Base-by-base conservation (phyloP, 2,329 filamentous ascomycete species). In the Talaromyces albobiverticillius region DNA sequence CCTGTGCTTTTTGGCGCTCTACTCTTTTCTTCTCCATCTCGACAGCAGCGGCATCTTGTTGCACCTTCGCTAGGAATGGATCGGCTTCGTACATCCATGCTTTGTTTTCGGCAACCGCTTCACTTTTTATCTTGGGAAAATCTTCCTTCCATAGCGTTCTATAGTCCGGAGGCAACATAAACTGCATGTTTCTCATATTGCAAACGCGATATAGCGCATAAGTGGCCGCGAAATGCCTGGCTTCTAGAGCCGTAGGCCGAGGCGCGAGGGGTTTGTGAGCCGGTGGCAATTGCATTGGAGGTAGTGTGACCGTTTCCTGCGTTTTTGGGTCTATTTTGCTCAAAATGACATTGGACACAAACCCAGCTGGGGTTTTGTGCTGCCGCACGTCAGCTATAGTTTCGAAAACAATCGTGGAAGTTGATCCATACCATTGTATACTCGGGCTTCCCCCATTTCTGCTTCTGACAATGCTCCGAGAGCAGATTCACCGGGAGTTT, bases 71-170 rank as follows among this genome's bases (percentile, higher is more conserved):
- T 56, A 86, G 82, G 74, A 99, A 99, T 0, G 94, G 94, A 65
- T 99, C 94, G 10, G 91, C 90, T 62, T 95, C 92, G 70, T 97
- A 99, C 82, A 95, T 86, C 88, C 92, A 96, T 0, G 77, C 87
- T 59, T 83, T 83, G 6, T 82, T 91, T 40, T 89, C 86, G 65
- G 86, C 88, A 46, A 90, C 77, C 63, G 96, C 93, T 61, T 85
- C 82, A 59, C 83, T 84, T 73, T 96, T 97, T 59, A 97, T 76
- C 3, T 84, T 82, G 58, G 88, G 83, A 61, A 99, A 96, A 55
- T 92, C 86, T 5, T 83, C 83, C 68, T 95, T 95, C 94, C 94
- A 99, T 40, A 96, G 76, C 60, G 89, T 84, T 66, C 87, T 88
- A 73, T 96, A 95, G 56, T 88, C 89, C 0, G 94, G 94, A 22